phyloP scores from a whole-genome alignment of 129 eudicot species.

The sunflower (Helianthus annuus) region DNA sequence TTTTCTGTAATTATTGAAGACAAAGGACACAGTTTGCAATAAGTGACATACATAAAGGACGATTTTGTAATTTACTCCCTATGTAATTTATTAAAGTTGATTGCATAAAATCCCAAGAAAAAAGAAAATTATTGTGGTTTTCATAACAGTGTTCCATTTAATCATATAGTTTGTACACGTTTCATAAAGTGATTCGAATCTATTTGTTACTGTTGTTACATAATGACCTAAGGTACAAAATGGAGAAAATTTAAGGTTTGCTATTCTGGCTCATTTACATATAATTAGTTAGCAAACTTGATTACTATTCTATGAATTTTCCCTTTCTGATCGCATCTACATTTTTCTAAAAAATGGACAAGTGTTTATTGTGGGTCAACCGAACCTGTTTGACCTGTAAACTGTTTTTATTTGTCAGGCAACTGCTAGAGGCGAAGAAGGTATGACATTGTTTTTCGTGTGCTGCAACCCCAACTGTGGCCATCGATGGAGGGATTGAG shows the following conservation, averaged over 20 bases:
- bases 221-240: no score
- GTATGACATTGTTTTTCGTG: constrained; percentile 94
- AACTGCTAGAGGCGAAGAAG: constrained; percentile 93
- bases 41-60: no score
- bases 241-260: neutral
- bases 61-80: no score
- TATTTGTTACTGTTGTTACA: no score
- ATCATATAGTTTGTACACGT: no score
- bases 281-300: no score
- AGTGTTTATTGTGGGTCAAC: neutral
- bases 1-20: no score
- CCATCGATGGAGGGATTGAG: constrained; percentile 86
- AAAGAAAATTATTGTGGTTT: neutral
- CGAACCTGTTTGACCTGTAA: neutral
- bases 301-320: no score
- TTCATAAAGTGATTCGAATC: no score
- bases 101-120: neutral
- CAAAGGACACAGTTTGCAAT: no score
- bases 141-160: neutral
- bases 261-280: neutral
- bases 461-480: constrained; percentile 91
- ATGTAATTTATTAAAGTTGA: neutral
- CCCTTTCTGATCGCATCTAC: neutral
- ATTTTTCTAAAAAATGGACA: neutral
- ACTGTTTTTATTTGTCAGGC: constrained; percentile 49